A percentile compares a stretch with the other conserved stretches of the same genome.
phyloP scores from a whole-genome alignment of 169 alveolate genomes.

The Cryptosporidium xiaoi region DNA sequence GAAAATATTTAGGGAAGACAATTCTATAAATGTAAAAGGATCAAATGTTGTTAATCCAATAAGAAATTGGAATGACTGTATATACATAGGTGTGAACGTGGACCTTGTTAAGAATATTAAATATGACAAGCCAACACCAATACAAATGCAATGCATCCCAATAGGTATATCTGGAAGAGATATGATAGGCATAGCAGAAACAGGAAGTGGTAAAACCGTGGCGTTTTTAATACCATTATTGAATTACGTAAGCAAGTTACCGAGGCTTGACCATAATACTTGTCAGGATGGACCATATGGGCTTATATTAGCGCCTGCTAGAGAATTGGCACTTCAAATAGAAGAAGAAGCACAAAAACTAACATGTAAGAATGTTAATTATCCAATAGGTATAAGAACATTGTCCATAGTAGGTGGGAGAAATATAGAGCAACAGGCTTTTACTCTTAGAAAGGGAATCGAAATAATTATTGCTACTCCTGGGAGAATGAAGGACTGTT shows the following conservation, averaged over 20 bases:
- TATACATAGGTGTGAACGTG: conserved; percentile 82
- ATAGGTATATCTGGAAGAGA: conserved; percentile 92
- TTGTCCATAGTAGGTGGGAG: conserved; percentile 97
- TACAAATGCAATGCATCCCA: conserved; percentile 97
- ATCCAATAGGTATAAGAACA: conserved; percentile 81
- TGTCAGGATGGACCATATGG: conserved; percentile 96
- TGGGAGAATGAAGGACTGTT: conserved; percentile 95
- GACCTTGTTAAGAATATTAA: conserved; percentile 79
- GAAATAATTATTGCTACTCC: conserved; percentile 98
- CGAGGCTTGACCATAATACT: conserved; percentile 90
- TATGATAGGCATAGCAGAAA: conserved; percentile 97
- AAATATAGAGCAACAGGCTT: conserved; percentile 92
- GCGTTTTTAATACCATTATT: conserved; percentile 97
- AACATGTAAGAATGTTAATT: conserved; percentile 72
- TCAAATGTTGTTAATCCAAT: conserved; percentile 93
- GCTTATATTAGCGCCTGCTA: conserved; percentile 93
- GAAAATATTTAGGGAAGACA: conserved; percentile 95
- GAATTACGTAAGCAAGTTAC: conserved; percentile 87
- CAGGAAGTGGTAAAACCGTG: conserved; percentile 97
- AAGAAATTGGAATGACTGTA: conserved; percentile 91
- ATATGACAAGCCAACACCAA: conserved; percentile 93
- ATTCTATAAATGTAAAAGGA: conserved; percentile 90
- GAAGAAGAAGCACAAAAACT: conserved; percentile 92
- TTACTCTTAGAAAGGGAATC: conserved; percentile 92
- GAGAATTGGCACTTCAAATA: conserved; percentile 94